Base-by-base conservation (phyloP, 805 yeast genomes). In the Kazachstania africana region DNA sequence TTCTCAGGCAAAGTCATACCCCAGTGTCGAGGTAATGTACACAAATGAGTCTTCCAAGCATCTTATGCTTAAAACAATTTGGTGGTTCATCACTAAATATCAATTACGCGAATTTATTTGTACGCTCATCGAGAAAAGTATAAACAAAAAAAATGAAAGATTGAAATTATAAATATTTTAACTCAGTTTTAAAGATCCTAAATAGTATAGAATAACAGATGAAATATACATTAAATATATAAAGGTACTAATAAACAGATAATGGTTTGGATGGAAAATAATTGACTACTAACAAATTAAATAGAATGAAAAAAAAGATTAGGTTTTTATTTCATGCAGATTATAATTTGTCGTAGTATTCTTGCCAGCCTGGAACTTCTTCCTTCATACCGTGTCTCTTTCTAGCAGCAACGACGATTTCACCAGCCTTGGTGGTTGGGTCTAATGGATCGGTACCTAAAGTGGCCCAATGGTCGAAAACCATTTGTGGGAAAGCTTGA, bases 401-500 rank as follows among this genome's bases (percentile, higher is more conserved):
- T 74, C 98, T 83, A 67, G 77, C 68, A 48, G 66, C 78, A 34
- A 47, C 35, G 42, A 74, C 80, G 52, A 75, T 73, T 48, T 57
- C 61, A 66, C 80, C 80, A 53, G 80, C 73, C 69, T 73, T 74
- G 51, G 76, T 50, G 57, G 78, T 50, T 62, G 87, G 78, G 70
- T 88, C 97, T 51, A 80, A 69, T 63, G 94, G 94, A 68, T 85
- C 91, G 68, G 95, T 94, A 53, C 62, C 60, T 74, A 91, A 71
- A 57, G 83, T 67, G 50, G 84, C 72, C 97, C 97, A 88, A 69
- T 88, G 98, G 69, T 91, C 97, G 70, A 88, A 91, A 68, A 91
- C 93, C 94, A 91, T 76, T 75, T 88, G 97, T 72, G 98, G 98
- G 98, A 88, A 88, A 68, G 98, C 98, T 78, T 88, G 98, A 70